Percentiles rank a stretch among this genome's conserved stretches.
Conservation (phyloP, 768 basidiomycete species). For the Candolleomyces efflorescens region DNA sequence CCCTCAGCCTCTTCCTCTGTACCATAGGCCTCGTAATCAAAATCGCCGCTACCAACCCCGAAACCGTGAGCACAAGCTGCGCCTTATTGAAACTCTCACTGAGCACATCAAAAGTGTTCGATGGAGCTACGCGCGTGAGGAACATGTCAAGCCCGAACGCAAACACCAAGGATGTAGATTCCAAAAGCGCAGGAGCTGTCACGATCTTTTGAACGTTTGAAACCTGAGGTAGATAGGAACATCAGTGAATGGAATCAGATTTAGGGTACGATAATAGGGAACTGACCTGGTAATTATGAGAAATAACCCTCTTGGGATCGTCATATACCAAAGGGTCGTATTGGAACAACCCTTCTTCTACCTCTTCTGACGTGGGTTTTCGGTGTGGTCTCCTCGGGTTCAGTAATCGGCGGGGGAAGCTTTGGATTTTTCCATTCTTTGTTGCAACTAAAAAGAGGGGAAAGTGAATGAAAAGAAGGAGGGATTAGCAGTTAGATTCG, state of each 20-base stretch:
- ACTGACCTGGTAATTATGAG: slow-evolving; percentile 43
- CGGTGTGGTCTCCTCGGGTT: slow-evolving; percentile 79
- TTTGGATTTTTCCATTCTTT: slow-evolving; percentile 65
- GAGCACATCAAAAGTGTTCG: slow-evolving; percentile 88
- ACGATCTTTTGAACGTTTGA: slow-evolving; percentile 63
- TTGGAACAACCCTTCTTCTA: slow-evolving; percentile 80
- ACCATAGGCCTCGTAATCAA: slow-evolving; percentile 83
- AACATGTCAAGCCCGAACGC: slow-evolving; percentile 89
- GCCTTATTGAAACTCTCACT: slow-evolving; percentile 91
- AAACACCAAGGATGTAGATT: slow-evolving; percentile 89
- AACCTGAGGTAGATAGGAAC: slow-evolving; percentile 42
- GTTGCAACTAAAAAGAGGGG: slow-evolving; percentile 68
- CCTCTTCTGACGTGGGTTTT: slow-evolving; percentile 72
- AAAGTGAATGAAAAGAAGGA: neutral
- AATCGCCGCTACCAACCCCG: slow-evolving; percentile 70
- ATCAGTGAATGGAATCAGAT: neutral
- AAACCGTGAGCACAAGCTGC: slow-evolving; percentile 82
- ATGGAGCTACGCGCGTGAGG: slow-evolving; percentile 78
- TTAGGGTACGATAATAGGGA: neutral
- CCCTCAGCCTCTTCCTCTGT: slow-evolving; percentile 55
- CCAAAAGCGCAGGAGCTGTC: slow-evolving; percentile 80
- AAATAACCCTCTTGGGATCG: slow-evolving; percentile 55
- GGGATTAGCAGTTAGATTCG: neutral
- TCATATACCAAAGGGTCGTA: slow-evolving; percentile 79
- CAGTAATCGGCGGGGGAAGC: slow-evolving; percentile 67